Conservation (phyloP, 176 grass and related monocot species). For the Hordeum marinum region DNA sequence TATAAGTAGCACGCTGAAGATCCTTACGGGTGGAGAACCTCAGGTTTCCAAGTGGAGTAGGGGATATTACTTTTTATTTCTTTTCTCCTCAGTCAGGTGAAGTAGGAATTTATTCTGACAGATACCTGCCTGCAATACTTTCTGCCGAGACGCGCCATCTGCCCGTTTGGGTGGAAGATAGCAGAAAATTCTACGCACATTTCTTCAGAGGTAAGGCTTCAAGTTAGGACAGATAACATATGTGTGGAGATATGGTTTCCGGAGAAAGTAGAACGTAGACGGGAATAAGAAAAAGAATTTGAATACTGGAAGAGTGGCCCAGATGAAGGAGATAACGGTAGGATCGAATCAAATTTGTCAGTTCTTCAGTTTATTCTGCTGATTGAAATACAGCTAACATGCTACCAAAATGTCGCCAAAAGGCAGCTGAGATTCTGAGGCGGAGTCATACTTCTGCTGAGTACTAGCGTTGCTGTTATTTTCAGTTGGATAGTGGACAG, state of each 20-base stretch:
- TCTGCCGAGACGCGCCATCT: constrained; percentile 22
- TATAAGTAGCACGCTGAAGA: background rate
- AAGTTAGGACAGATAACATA: constrained; percentile 3
- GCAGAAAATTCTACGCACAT: background rate
- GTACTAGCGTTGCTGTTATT: background rate
- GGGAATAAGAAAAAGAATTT: constrained; percentile 23
- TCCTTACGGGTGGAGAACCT: background rate
- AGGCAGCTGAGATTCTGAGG: background rate
- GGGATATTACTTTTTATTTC: constrained; percentile 2
- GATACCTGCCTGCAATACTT: background rate
- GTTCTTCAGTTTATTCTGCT: background rate
- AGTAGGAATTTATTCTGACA: constrained; percentile 37
- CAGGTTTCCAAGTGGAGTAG: background rate
- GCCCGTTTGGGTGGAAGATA: constrained; percentile 11
- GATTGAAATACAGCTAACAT: background rate
- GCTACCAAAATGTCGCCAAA: background rate
- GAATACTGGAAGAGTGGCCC: background rate
- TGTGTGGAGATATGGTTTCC: background rate
- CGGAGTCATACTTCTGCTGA: background rate
- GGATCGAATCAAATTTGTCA: background rate
- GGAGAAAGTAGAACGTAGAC: constrained; percentile 12
- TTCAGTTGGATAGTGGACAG: background rate
- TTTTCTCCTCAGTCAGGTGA: constrained; percentile 9
- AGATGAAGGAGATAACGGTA: background rate
- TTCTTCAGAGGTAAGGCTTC: background rate